Evolutionary conservation across 352 stramenopile species (phyloP).

Genomic region (Phytophthora tubulina): DNA sequence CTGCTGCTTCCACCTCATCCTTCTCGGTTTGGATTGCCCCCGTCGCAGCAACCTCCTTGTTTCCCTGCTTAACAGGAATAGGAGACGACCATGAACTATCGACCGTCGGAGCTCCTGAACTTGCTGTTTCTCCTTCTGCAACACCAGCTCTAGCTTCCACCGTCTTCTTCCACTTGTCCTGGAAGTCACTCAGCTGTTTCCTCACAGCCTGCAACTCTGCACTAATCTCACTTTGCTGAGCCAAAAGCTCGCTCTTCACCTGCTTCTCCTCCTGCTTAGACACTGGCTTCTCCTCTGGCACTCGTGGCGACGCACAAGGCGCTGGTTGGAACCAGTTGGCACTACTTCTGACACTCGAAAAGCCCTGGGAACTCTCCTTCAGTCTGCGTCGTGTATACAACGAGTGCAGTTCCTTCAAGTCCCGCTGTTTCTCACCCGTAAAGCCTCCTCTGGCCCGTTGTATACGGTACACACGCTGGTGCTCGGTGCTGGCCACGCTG

Average conservation of each 20-base stretch:
- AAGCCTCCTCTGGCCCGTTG: conserved; percentile 33
- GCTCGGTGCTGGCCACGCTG: conserved; percentile 45
- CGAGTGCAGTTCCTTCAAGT: conserved; percentile 44
- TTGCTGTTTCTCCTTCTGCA: conserved; percentile 11
- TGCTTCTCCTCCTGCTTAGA: conserved; percentile 5
- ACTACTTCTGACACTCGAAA: conserved; percentile 26
- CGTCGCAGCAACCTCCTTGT: background rate
- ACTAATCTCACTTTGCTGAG: conserved; percentile 48
- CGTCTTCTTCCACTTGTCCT: conserved; percentile 51
- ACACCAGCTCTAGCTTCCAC: conserved; percentile 9
- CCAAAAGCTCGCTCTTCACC: conserved; percentile 31
- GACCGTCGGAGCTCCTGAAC: conserved; percentile 24
- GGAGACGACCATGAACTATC: conserved; percentile 34
- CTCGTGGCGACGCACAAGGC: conserved; percentile 28
- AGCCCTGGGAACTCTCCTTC: conserved; percentile 22
- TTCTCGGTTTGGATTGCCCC: conserved; percentile 39
- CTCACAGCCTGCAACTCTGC: conserved; percentile 53
- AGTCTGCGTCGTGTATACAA: conserved; percentile 45
- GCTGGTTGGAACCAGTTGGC: conserved; percentile 29
- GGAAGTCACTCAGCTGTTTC: conserved; percentile 56
- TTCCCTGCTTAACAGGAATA: background rate
- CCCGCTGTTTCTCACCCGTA: conserved; percentile 15
- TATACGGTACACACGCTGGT: conserved; percentile 50
- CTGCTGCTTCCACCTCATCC: conserved; percentile 35
- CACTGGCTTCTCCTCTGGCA: conserved; percentile 14